Evolutionary conservation across 768 basidiomycete species (phyloP), one percentile per base, ranked within the genome.

Genomic region (Aureoboletus auriporus): DNA sequence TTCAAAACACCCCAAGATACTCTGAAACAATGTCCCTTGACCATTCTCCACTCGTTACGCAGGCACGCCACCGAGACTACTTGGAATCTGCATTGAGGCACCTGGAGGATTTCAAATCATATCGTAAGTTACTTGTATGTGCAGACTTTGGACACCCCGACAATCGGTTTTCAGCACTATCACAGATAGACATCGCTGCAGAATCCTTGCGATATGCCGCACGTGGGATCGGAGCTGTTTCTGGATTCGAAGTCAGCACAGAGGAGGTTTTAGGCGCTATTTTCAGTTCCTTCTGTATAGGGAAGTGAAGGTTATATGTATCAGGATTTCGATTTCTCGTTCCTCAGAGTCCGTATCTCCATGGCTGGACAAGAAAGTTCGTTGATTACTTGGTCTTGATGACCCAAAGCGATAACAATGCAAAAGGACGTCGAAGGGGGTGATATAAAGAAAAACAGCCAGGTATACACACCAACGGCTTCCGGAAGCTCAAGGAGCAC

Each of bases 141-240:
- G 36, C n/a, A 33, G 42, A 39, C 11, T 11, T 30, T 9, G 20
- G 37, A 39, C 28, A 26, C 37, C 40, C 51, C 49, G 9, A 49
- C 31, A 16, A 41, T 14, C 29, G 8, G 37, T 48, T 54, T 46
- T 28, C 60, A 84, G 84, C 77, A 8, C 58, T 77, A 1, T 74
- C 78, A n/a, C 88, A 93, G 52, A 69, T 93, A 5, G 90, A 93
- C 6, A 62, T 89, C 10, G 90, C 80, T 5, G 91, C 91, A 0
- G 93, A 95, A 64, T 90, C 93, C 61, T 73, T 95, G 23, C 81
- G 93, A 23, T 91, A 93, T 61, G 93, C 91, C 2, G 83, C 86
- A 0, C 78, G 79, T 50, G 84, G 89, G 5, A 77, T 95, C n/a
- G 92, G 89, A 1, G 80, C 82, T 49, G 82, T 94, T n/a, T 83